Conservation (phyloP, 164 flowering plant species). For the Berberis vulgaris region DNA sequence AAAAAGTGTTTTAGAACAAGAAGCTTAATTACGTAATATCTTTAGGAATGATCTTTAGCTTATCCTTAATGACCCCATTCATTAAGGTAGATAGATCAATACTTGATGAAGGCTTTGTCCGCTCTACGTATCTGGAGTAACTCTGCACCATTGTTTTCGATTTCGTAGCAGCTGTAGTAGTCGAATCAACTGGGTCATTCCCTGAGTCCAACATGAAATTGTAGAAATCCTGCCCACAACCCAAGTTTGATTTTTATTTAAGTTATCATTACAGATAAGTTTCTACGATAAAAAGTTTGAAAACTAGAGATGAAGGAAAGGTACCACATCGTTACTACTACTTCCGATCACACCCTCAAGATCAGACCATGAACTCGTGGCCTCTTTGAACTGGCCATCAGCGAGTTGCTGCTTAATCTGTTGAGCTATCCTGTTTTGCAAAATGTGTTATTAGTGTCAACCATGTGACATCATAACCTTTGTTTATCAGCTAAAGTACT, state of each 20-base stretch:
- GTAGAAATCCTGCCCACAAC: constrained; percentile 58
- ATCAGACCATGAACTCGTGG: constrained; percentile 44
- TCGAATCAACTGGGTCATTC: constrained; percentile 27
- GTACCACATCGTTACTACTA: constrained; percentile 59
- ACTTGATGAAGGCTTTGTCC: constrained; percentile 17
- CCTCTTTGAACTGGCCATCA: constrained; percentile 33
- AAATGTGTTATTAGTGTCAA: constrained; percentile 2
- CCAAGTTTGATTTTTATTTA: background rate
- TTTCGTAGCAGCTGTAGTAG: constrained; percentile 9
- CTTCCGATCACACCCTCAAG: constrained; percentile 37
- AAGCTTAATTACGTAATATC: constrained; percentile 42
- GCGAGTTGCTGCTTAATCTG: constrained; percentile 50
- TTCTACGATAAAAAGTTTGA: background rate
- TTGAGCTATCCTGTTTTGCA: constrained; percentile 40
- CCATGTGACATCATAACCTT: background rate
- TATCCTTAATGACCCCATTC: constrained; percentile 55
- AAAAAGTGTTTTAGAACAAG: background rate
- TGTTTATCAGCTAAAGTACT: background rate
- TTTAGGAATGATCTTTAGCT: constrained; percentile 64
- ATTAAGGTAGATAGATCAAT: constrained; percentile 37
- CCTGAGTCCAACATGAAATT: constrained; percentile 60
- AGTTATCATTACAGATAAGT: background rate
- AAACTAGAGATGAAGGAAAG: background rate
- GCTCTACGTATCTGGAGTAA: constrained; percentile 49
- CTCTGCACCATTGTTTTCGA: constrained; percentile 11